Percentiles rank a stretch among this genome's conserved stretches.
These are phyloP conservation scores for Monosporascus sp. DNA, from an alignment of 2,329 filamentous ascomycete genomes.

Conservation along the genomic window DNA sequence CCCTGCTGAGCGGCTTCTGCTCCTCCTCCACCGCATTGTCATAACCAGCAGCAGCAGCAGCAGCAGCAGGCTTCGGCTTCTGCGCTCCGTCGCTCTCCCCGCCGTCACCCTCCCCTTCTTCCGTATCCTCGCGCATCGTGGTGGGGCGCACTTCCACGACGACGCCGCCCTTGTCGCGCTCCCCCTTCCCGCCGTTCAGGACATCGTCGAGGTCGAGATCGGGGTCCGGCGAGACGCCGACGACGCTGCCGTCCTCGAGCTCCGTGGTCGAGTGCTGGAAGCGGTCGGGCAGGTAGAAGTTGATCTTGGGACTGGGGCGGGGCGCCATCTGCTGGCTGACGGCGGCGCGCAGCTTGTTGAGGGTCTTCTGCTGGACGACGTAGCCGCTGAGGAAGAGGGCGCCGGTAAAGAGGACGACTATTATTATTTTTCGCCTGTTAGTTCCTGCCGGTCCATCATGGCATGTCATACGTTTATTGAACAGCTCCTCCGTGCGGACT, in stretches of 20 bases:
- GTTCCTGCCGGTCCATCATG: not conserved
- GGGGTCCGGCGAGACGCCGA: conserved; percentile 29
- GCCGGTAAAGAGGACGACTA: conserved; percentile 71
- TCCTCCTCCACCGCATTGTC: conserved; percentile 28
- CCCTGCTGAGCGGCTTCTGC: conserved; percentile 44
- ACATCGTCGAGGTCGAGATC: conserved; percentile 18
- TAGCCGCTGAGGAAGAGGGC: conserved; percentile 87
- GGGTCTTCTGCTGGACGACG: conserved; percentile 78
- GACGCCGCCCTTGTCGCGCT: conserved; percentile 14
- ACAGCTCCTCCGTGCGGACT: not conserved
- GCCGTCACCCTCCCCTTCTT: conserved; percentile 9
- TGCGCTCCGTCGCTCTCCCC: conserved; percentile 4
- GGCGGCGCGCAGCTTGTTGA: conserved; percentile 68
- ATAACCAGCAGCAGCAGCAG: conserved; percentile 4
- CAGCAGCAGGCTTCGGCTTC: conserved; percentile 1
- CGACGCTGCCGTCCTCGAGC: conserved; percentile 40
- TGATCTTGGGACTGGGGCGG: conserved; percentile 41
- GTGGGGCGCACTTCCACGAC: conserved; percentile 31
- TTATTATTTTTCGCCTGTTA: not conserved
- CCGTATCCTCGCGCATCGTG: conserved; percentile 18
- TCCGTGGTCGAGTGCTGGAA: conserved; percentile 41
- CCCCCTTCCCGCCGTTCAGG: conserved; percentile 1
- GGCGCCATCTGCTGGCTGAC: conserved; percentile 48
- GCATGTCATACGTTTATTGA: not conserved
- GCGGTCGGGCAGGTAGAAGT: conserved; percentile 46